Percentiles rank a stretch among this genome's conserved stretches.
phyloP scores from a whole-genome alignment of 2,329 filamentous ascomycete genomes.

The Alternaria longipes region DNA sequence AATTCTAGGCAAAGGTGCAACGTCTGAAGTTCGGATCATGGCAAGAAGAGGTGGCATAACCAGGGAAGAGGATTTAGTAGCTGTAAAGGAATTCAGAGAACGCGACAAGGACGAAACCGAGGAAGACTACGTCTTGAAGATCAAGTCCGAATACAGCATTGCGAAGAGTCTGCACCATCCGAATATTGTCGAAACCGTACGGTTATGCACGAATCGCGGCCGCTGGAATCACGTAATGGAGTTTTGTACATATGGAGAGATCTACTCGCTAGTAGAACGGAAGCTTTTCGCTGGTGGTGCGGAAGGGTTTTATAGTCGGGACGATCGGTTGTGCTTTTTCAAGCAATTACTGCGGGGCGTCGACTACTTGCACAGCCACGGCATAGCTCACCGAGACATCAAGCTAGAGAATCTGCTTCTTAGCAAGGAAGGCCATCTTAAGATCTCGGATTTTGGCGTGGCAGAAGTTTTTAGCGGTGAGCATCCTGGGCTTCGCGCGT shows the following conservation, averaged over 20 bases:
- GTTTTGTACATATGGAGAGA: conserved; percentile 82
- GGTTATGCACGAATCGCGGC: conserved; percentile 75
- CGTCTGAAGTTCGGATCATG: conserved; percentile 85
- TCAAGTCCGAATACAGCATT: conserved; percentile 90
- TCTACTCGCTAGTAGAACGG: conserved; percentile 76
- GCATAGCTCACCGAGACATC: conserved; percentile 89
- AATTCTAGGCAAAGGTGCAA: conserved; percentile 81
- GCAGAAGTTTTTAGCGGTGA: conserved; percentile 85
- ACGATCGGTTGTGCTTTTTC: conserved; percentile 84
- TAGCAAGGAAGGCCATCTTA: conserved; percentile 80
- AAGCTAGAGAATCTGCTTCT: conserved; percentile 89
- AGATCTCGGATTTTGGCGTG: conserved; percentile 92
- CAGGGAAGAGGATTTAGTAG: conserved; percentile 73
- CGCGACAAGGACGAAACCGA: conserved; percentile 74
- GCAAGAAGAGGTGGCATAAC: conserved; percentile 68
- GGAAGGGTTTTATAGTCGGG: conserved; percentile 66
- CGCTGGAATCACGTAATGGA: conserved; percentile 95
- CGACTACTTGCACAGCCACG: conserved; percentile 80
- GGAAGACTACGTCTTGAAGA: conserved; percentile 84
- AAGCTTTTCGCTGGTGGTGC: conserved; percentile 59
- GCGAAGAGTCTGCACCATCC: conserved; percentile 86
- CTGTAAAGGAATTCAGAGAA: conserved; percentile 86
- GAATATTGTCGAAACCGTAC: conserved; percentile 83
- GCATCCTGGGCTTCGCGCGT: conserved; percentile 78
- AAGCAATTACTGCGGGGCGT: conserved; percentile 88